Conservation (phyloP, 257 asterid species). For the Verbascum thapsus region DNA sequence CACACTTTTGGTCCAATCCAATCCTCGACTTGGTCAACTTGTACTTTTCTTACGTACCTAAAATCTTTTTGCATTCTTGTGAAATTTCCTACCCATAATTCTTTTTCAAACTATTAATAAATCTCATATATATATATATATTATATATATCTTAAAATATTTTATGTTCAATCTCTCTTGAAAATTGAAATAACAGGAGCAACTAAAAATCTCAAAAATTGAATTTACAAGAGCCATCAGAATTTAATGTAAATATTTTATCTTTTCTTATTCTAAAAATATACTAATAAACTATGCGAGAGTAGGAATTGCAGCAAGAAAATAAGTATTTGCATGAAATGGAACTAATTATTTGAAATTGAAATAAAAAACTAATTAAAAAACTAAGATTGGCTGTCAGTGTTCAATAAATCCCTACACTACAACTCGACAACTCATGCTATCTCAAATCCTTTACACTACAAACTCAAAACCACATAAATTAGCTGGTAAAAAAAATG, state of each 20-base stretch:
- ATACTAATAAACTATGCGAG: too few relatives aligned
- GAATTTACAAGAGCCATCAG: too few relatives aligned
- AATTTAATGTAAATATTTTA: too few relatives aligned
- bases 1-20: neutral
- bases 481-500: neutral
- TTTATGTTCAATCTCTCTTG: too few relatives aligned
- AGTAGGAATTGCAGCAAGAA: neutral
- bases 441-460: constrained; percentile 31
- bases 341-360: neutral
- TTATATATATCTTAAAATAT: neutral
- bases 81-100: neutral
- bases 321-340: neutral
- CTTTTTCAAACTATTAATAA: neutral
- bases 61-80: neutral
- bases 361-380: constrained; percentile 1
- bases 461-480: constrained; percentile 25
- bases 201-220: too few relatives aligned
- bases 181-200: too few relatives aligned
- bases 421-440: constrained; percentile 32
- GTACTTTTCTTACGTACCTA: neutral
- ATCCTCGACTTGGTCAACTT: neutral
- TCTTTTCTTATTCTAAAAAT: neutral
- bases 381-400: constrained; percentile 15
- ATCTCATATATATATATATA: neutral
- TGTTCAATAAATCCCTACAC: constrained; percentile 31